Evolutionary conservation across 2,329 filamentous ascomycete species (phyloP), one percentile per base, ranked within the genome.

Genomic region (Cadophora gregata): DNA sequence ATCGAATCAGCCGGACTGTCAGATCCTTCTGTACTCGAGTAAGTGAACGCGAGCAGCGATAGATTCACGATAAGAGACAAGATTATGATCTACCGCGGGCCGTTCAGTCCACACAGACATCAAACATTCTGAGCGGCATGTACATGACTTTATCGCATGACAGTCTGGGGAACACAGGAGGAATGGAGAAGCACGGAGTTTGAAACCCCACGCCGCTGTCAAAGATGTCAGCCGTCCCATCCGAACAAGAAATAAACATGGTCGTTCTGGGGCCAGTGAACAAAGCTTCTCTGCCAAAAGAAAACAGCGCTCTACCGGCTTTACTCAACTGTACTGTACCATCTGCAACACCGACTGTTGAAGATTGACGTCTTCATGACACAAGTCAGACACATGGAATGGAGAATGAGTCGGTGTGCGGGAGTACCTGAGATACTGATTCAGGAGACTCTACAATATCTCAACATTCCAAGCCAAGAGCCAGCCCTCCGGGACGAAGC

Each of bases 81-180:
- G 31, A 62, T n/a, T 65, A 64, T 63, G 63, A 68, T 68, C 61
- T 56, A 33, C 65, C 38, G 51, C 16, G 56, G 48, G 42, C 51
- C 21, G 29, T 51, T 58, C 36, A 50, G 31, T 60, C 59, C 53
- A 67, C 65, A 69, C 65, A 67, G 58, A 68, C 61, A 29, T 65
- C 62, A 70, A 70, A 70, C 68, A 62, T 63, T 63, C 62, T 21
- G 45, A 66, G 68, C 66, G 48, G 38, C 67, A 67, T 58, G 55
- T 29, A 53, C 59, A 33, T 50, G 24, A 33, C 19, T 27, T 53
- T 7, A 25, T 58, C n/a, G 55, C 31, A 58, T 12, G 16, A 3
- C 55, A 25, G 55, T 36, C 31, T 38, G 21, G 55, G 31, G 33
- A 38, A 38, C 55, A 36, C 33, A 25, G 33, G 19, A 56, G 33